These are phyloP conservation scores for Brasilioporus rufonigricans DNA, from an alignment of 768 basidiomycete species.

Conservation along the genomic window DNA sequence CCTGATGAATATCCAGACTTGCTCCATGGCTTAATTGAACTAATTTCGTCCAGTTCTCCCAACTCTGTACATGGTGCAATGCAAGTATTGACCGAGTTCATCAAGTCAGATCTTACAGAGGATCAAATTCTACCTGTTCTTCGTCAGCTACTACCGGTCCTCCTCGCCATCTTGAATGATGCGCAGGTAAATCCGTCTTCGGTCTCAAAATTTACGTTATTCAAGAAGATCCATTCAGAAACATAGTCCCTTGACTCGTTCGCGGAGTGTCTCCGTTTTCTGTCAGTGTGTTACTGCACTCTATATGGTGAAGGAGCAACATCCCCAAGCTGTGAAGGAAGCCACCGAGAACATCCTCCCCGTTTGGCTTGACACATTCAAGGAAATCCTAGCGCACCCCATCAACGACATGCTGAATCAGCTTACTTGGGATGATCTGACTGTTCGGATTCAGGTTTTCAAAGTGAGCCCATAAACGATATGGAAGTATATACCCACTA, in stretches of 20 bases:
- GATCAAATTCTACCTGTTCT: conserved; percentile 93
- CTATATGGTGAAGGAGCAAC: conserved; percentile 94
- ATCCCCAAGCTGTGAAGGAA: conserved; percentile 82
- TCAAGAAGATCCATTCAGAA: conserved; percentile 35
- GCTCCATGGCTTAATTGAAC: conserved; percentile 67
- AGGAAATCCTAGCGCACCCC: conserved; percentile 66
- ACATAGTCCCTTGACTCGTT: conserved; percentile 78
- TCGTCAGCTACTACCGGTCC: conserved; percentile 82
- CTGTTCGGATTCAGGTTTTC: conserved; percentile 81
- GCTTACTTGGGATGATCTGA: conserved; percentile 77
- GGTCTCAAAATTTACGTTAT: not conserved
- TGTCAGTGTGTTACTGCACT: conserved; percentile 85
- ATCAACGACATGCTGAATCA: conserved; percentile 55
- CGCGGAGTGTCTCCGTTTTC: conserved; percentile 85
- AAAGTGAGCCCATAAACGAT: conserved; percentile 48
- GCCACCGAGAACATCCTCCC: conserved; percentile 80
- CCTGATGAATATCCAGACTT: conserved; percentile 95
- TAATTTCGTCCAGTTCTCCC: conserved; percentile 71
- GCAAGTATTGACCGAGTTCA: conserved; percentile 94
- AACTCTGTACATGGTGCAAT: conserved; percentile 91
- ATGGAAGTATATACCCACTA: not conserved
- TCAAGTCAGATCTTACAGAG: conserved; percentile 88
- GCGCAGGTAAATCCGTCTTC: conserved; percentile 49
- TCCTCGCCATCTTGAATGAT: conserved; percentile 77
- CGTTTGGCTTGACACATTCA: conserved; percentile 90